Evolutionary conservation across 169 alveolate genomes (phyloP).

Genomic region (Plasmodium berghei): DNA sequence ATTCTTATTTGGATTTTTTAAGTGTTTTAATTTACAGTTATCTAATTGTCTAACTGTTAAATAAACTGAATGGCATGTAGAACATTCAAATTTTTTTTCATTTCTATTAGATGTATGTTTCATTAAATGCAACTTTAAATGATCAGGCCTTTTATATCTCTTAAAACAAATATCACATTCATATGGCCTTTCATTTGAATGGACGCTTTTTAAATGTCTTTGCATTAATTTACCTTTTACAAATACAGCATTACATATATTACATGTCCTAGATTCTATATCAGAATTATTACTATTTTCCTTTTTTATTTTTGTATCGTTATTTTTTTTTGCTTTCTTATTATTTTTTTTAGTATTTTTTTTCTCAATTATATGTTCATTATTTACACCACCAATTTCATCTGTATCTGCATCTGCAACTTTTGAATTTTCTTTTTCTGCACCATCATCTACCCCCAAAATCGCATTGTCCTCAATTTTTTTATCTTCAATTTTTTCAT

Average conservation of each 20-base stretch:
- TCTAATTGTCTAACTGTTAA: slow-evolving; percentile 19
- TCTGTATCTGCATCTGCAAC: too few species aligned
- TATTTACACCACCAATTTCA: background rate
- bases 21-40: slow-evolving; percentile 30
- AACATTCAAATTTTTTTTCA: slow-evolving; percentile 39
- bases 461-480: background rate
- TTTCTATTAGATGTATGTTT: slow-evolving; percentile 24
- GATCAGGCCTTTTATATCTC: slow-evolving; percentile 63
- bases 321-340: background rate
- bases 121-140: slow-evolving; percentile 38
- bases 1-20: background rate
- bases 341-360: background rate
- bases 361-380: background rate
- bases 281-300: background rate
- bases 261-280: slow-evolving; percentile 39
- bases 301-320: background rate
- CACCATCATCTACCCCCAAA: background rate
- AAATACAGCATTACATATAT: slow-evolving; percentile 29
- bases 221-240: slow-evolving; percentile 44
- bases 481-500: too few species aligned
- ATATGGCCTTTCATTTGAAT: slow-evolving; percentile 65
- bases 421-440: background rate
- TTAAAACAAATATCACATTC: slow-evolving; percentile 47
- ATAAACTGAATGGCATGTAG: slow-evolving; percentile 33
- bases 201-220: slow-evolving; percentile 58